Evolutionary conservation across 1,284 basidiomycete genomes (phyloP).

Genomic region (Irpex sp.): DNA sequence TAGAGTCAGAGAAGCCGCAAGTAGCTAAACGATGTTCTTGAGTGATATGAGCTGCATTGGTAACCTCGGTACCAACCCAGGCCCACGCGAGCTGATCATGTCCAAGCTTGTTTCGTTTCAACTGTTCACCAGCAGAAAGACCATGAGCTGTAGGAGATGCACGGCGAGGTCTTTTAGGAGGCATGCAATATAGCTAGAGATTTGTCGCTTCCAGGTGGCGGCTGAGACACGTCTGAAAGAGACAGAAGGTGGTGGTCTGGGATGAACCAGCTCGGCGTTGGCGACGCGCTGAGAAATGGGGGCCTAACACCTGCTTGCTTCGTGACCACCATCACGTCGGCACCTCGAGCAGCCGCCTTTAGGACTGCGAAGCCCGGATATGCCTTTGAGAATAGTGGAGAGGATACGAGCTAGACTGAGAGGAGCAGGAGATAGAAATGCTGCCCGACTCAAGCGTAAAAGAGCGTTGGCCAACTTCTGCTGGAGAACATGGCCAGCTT

Average conservation of each 20-base stretch:
- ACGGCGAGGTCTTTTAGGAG: constrained; percentile 60
- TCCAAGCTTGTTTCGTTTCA: constrained; percentile 53
- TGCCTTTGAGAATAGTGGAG: constrained; percentile 5
- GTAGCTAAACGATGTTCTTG: constrained; percentile 59
- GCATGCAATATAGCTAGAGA: constrained; percentile 36
- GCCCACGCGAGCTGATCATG: constrained; percentile 58
- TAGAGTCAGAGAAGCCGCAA: constrained; percentile 60
- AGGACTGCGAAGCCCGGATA: neutral
- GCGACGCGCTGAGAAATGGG: neutral
- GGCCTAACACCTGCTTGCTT: neutral
- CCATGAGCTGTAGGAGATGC: constrained; percentile 45
- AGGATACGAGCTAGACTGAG: constrained; percentile 3
- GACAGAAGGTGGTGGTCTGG: neutral
- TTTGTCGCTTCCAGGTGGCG: neutral
- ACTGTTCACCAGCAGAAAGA: constrained; percentile 52
- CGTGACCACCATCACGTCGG: constrained; percentile 1
- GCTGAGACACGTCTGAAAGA: neutral
- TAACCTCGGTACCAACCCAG: constrained; percentile 72
- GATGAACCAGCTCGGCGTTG: neutral
- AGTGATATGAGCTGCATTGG: constrained; percentile 53
- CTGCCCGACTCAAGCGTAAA: constrained; percentile 37
- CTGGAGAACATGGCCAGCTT: constrained; percentile 18
- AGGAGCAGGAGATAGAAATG: constrained; percentile 26
- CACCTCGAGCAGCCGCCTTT: neutral
- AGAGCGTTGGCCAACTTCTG: constrained; percentile 26